These are phyloP conservation scores for Umbelopsis sp. DNA, from an alignment of 192 early-diverging fungal genomes.

Conservation along the genomic window DNA sequence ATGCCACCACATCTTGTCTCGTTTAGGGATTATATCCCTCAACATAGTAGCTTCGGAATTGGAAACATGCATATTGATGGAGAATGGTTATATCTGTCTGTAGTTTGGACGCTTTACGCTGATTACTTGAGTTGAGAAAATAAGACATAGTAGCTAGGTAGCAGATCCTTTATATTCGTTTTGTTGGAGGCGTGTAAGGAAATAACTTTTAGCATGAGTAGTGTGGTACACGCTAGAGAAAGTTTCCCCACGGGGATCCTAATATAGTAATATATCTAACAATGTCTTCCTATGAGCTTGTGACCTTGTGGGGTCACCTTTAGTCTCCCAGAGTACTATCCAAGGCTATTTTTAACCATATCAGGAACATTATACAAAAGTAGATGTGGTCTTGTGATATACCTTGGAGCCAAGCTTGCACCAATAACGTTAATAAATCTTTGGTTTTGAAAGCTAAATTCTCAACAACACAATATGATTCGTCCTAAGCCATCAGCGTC, in stretches of 20 bases:
- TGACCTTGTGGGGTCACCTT: neutral
- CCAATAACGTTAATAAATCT: neutral
- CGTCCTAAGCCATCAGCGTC: too few relatives aligned
- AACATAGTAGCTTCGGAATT: neutral
- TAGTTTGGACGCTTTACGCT: neutral
- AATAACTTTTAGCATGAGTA: neutral
- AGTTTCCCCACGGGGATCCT: conserved; percentile 10
- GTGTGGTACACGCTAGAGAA: neutral
- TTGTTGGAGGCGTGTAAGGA: neutral
- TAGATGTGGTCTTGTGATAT: neutral
- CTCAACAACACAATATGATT: too few relatives aligned
- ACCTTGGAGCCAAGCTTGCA: neutral
- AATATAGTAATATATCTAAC: neutral
- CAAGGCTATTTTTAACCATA: neutral
- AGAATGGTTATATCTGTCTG: neutral
- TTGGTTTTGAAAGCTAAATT: too few relatives aligned
- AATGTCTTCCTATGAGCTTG: neutral
- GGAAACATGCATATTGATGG: neutral
- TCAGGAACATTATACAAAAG: neutral
- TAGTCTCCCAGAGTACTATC: neutral
- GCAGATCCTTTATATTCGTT: neutral
- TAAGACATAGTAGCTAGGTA: neutral
- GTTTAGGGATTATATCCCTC: neutral
- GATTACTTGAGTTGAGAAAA: neutral
- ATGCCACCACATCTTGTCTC: conserved; percentile 17